A percentile compares a stretch with the other conserved stretches of the same genome.
Evolutionary conservation across 83 land plant species (phyloP).

Genomic region (Picea abies): DNA sequence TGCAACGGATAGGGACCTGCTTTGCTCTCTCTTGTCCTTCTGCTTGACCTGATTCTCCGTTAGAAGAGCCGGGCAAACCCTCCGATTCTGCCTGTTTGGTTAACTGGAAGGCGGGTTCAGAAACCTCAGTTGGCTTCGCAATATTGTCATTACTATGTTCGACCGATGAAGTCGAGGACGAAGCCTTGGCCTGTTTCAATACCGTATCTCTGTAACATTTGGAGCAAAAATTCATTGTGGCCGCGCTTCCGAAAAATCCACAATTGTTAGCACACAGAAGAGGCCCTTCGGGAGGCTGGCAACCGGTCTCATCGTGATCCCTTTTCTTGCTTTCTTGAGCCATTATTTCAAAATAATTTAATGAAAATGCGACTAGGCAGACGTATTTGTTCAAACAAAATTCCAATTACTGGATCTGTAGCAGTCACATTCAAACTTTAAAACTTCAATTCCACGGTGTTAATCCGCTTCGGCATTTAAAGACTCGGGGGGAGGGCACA

Average conservation of each 20-base stretch:
- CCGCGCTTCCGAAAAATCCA: constrained; percentile 55
- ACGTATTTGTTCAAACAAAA: too few species aligned
- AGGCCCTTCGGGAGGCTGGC: constrained; percentile 44
- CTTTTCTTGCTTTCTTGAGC: constrained; percentile 39
- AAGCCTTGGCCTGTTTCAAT: constrained; percentile 22
- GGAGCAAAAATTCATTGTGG: constrained; percentile 58
- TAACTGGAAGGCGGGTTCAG: not conserved
- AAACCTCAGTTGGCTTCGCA: not conserved
- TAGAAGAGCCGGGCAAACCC: not conserved
- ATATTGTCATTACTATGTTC: not conserved
- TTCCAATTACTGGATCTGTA: too few species aligned
- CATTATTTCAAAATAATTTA: constrained; percentile 3
- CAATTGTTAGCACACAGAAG: constrained; percentile 51
- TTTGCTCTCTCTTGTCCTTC: constrained; percentile 4
- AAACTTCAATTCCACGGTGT: too few species aligned
- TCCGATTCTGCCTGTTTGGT: not conserved
- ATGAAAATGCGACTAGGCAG: too few species aligned
- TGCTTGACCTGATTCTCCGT: not conserved
- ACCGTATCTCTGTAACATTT: constrained; percentile 43
- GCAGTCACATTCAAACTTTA: too few species aligned
- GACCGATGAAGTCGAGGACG: constrained; percentile 13
- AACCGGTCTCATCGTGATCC: constrained; percentile 33
- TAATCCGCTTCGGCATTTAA: too few species aligned
- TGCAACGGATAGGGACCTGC: constrained; percentile 34
- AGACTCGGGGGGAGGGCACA: too few species aligned